A percentile compares a stretch with the other conserved stretches of the same genome.
Evolutionary conservation across 345 rosid genomes (phyloP).

Genomic region (Erodium maritimum): DNA sequence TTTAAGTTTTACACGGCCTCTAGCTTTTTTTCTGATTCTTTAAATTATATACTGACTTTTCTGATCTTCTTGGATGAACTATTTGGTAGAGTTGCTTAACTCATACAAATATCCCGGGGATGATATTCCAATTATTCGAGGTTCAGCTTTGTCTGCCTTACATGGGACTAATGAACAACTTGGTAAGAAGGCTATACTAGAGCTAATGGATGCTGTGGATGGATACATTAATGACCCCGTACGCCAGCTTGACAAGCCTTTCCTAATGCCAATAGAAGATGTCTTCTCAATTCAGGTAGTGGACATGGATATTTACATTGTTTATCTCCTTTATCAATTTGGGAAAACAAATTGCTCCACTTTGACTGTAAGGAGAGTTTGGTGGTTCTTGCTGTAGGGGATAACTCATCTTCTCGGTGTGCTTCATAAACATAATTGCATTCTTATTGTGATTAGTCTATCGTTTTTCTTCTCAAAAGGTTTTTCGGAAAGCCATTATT

Average conservation of each 20-base stretch:
- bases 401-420: too few species aligned
- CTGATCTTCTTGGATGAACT: too few species aligned
- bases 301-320: too few species aligned
- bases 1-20: too few species aligned
- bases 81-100: constrained; percentile 68
- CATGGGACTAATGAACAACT: constrained; percentile 87
- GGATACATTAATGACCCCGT: constrained; percentile 92
- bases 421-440: too few species aligned
- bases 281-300: constrained; percentile 95
- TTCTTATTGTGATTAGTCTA: too few species aligned
- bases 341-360: too few species aligned
- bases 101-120: constrained; percentile 99
- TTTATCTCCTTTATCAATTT: too few species aligned
- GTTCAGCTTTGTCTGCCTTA: constrained; percentile 83
- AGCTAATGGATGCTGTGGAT: constrained; percentile 94
- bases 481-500: too few species aligned
- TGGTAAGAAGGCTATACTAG: constrained; percentile 76
- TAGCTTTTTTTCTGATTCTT: constrained; percentile 7
- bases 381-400: background rate
- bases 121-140: constrained; percentile 83
- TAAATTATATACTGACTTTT: too few species aligned
- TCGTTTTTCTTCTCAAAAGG: too few species aligned
- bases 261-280: constrained; percentile 97
- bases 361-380: background rate
- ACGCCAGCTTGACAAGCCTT: constrained; percentile 89